Conservation (phyloP, 139 green algal species). For the Deuterostichococcus epilithicus region DNA sequence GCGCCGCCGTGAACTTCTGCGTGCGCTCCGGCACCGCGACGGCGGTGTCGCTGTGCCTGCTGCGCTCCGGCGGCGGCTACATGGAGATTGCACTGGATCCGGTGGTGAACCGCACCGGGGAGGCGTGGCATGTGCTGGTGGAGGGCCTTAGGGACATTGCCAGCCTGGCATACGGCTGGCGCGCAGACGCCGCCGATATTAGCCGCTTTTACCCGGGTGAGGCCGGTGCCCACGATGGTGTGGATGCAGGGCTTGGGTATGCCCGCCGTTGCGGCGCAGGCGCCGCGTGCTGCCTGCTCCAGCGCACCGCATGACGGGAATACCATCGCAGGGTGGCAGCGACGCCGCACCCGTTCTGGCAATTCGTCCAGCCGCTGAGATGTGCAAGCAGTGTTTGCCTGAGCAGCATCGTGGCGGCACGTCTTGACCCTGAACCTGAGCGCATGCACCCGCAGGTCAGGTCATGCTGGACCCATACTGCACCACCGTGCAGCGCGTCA, state of each 20-base stretch:
- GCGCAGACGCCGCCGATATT: conserved; percentile 45
- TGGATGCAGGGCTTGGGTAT: neutral
- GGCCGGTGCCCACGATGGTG: neutral
- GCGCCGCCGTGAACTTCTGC: conserved; percentile 57
- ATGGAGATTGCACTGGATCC: conserved; percentile 58
- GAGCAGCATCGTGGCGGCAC: neutral
- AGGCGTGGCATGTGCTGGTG: conserved; percentile 56
- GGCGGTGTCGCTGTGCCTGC: conserved; percentile 51
- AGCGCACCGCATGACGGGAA: neutral
- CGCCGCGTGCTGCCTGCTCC: neutral
- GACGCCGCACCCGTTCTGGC: too few species aligned
- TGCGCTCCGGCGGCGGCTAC: conserved; percentile 19
- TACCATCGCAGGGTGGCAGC: neutral
- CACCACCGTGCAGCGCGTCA: conserved; percentile 32
- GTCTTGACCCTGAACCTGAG: neutral
- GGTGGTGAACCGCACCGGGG: conserved; percentile 43
- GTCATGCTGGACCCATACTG: conserved; percentile 59
- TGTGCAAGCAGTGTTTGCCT: neutral
- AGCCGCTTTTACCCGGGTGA: conserved; percentile 48
- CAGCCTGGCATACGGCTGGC: conserved; percentile 55
- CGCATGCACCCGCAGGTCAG: conserved; percentile 25
- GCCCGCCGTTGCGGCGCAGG: neutral
- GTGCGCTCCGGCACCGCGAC: conserved; percentile 47
- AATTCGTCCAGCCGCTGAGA: too few species aligned
- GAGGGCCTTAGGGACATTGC: conserved; percentile 41